A percentile compares a stretch with the other conserved stretches of the same genome.
Evolutionary conservation across 116 monocot species (phyloP).

Genomic region (Trichopus zeylanicus): DNA sequence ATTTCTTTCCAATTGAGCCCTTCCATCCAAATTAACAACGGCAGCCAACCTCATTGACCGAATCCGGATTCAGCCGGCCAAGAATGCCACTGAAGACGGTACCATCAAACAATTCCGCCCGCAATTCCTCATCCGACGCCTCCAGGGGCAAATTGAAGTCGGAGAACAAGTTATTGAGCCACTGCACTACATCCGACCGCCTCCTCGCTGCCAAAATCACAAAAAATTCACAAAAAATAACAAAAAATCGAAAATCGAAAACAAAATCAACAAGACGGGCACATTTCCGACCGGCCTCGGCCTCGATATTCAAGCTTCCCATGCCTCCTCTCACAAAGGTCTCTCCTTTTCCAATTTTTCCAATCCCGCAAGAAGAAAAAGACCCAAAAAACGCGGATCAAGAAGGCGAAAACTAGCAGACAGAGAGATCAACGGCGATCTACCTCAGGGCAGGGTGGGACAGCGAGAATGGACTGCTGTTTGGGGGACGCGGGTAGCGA

Average conservation of each 20-base stretch:
- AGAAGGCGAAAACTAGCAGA: background rate
- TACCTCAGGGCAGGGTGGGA: background rate
- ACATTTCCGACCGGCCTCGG: constrained; percentile 4
- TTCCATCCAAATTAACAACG: background rate
- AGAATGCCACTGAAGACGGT: constrained; percentile 39
- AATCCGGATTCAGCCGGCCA: constrained; percentile 20
- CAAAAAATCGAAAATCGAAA: background rate
- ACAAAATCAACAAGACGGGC: background rate
- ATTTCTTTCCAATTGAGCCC: background rate
- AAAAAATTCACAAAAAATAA: background rate
- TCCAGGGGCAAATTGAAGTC: constrained; percentile 31
- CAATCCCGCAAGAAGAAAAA: background rate
- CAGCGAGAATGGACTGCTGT: background rate
- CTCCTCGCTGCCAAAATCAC: constrained; percentile 27
- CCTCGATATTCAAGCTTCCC: constrained; percentile 5
- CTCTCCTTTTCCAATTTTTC: background rate
- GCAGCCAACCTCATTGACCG: constrained; percentile 8
- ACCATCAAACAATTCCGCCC: constrained; percentile 36
- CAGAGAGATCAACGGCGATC: background rate
- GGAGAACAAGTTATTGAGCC: constrained; percentile 33
- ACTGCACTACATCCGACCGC: constrained; percentile 25
- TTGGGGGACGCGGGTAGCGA: background rate
- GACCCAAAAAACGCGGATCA: background rate
- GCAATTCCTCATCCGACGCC: constrained; percentile 50
- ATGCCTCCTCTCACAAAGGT: background rate